Base-by-base conservation (phyloP, 371 early-diverging fungal genomes). In the Rhizomucor pusillus region DNA sequence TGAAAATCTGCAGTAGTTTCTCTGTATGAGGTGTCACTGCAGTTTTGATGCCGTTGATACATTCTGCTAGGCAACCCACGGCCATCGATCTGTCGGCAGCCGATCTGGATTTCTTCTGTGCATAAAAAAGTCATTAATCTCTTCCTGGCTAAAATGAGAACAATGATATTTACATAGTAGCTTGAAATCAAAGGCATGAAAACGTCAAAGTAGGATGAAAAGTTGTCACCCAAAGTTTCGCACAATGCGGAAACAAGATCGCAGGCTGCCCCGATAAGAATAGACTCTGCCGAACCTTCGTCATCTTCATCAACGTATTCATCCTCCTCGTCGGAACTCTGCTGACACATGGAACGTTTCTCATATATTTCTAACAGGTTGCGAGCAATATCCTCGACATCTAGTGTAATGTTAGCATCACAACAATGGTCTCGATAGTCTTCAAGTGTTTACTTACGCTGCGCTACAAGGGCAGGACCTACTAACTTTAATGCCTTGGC, bases 11-110 rank as follows among this genome's bases (percentile, higher is more conserved):
- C 34, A 82, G 67, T 18, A 86, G 56, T 1, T 80, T 81, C 49
- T 89, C 87, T 13, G 93, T 87, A 46, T 87, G 92, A 29, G 87
- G 87, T 24, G 93, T 87, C 14, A 92, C 82, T 1, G 82, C 86
- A 0, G 62, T 62, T 47, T 88, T 86, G 63, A 94, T 74, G 45
- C 90, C 92, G 47, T 76, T 78, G 20, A 87, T 80, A 29, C 89
- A 80, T 68, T 95, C 96, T 24, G 91, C 92, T 24, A 95, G 66
- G 40, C 88, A 88, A 5, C 94, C 96, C 44, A 93, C 80, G 4
- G 93, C 89, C 92, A 94, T 93, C 22, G 90, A 87, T 23, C 96
- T 86, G 58, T 95, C 94, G 35, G 85, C 71, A 16, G 81, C 60
- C 1, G 89, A 72, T 55, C 84, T 75, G 4, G 88, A 76, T 61